Percentiles rank a stretch among this genome's conserved stretches.
Conservation (phyloP, 2,329 filamentous ascomycete genomes). For the Diaporthe eres region DNA sequence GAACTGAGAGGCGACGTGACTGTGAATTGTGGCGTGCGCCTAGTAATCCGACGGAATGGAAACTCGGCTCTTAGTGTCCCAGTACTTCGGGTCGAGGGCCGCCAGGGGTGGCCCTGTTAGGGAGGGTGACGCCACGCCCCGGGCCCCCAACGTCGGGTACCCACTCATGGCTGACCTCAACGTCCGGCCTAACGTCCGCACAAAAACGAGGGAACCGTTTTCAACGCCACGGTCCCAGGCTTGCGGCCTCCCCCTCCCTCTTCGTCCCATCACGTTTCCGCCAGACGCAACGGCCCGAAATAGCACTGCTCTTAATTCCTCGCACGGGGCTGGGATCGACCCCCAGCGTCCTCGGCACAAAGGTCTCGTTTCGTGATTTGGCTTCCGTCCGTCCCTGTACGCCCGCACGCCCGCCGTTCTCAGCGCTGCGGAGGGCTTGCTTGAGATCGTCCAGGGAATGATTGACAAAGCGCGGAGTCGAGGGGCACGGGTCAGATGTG, state of each 20-base stretch:
- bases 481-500: constrained; percentile 15
- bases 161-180: constrained; percentile 30
- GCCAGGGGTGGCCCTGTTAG: constrained; percentile 33
- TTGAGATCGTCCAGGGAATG: not conserved
- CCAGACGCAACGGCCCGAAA: constrained; percentile 29
- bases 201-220: constrained; percentile 14
- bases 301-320: constrained; percentile 5
- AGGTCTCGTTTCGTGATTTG: constrained; percentile 3
- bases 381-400: not conserved
- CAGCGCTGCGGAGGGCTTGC: constrained; percentile 21
- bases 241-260: not conserved
- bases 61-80: constrained; percentile 34
- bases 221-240: not conserved
- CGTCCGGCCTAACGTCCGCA: constrained; percentile 27
- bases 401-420: constrained; percentile 6
- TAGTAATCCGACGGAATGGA: constrained; percentile 35
- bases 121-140: constrained; percentile 32
- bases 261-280: not conserved
- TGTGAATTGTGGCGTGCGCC: constrained; percentile 23
- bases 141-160: constrained; percentile 21
- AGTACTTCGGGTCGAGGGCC: constrained; percentile 25
- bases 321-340: not conserved
- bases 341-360: not conserved
- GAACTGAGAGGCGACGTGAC: not conserved
- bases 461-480: constrained; percentile 18